Base-by-base conservation (phyloP, 2,329 filamentous ascomycete genomes). In the Chlorencoelia australis region DNA sequence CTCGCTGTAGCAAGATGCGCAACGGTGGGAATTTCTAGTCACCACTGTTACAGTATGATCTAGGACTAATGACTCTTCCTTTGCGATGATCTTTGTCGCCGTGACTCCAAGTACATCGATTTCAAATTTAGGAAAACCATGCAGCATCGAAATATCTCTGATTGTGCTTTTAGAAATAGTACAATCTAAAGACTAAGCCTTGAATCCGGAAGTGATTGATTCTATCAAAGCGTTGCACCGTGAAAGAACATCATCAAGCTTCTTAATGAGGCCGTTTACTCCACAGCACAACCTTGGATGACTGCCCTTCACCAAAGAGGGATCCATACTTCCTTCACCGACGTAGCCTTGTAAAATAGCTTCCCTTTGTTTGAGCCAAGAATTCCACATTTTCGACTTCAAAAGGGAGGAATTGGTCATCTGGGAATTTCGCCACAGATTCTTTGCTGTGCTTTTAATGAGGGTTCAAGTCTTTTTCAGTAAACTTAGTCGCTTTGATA, bases 1-100 rank as follows among this genome's bases (percentile, higher is more conserved):
- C 9, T 33, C 29, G 7, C 44, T 49, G 33, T 53, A 56, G 33
- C 55, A 55, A 8, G 50, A 49, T 9, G 42, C 43, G 17, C 46
- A 46, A 5, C 41, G 31, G 2, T 30, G 35, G 4, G 38, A 31
- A 37, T 46, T 45, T 10, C 37, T 41, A 43, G 46, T 43, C 10
- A 43, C 43, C 27, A 39, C 45, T 16, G 43, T 34, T 11, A 39
- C 37, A 30, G 45, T 47, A 5, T 24, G 39, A 20, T 51, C 49
- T 16, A 50, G 26, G 24, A 51, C 28, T 2, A 50, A 30, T 13
- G 39, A 41, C 21, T 49, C 46, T 13, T 42, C 43, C 2, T 35
- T 22, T 8, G 18, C 5, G 13, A 52, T 52, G 27, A 44, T 38
- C 34, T 40, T 43, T 11, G 42, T 46, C 17, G 48, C 46, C 33